Conservation (phyloP, 257 asterid genomes). For the Solanum virginianum region DNA sequence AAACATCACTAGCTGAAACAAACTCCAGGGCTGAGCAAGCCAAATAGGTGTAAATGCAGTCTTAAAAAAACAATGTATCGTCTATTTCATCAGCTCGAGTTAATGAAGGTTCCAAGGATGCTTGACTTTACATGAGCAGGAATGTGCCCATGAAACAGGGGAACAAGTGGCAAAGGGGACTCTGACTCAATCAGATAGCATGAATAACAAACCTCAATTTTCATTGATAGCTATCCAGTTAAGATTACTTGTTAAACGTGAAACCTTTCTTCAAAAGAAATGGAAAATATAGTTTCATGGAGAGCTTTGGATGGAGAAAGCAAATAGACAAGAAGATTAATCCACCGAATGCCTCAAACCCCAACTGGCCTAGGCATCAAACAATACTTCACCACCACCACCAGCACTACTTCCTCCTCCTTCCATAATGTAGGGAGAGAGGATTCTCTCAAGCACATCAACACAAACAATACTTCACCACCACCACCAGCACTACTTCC, state of each 20-base stretch:
- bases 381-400: not conserved
- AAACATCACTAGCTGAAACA: not conserved
- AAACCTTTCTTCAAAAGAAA: not conserved
- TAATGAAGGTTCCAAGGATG: not conserved
- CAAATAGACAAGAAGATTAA: not conserved
- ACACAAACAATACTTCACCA: not conserved
- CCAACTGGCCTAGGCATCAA: not conserved
- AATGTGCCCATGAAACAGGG: not conserved
- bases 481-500: not conserved
- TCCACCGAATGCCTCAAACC: not conserved
- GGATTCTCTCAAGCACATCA: too few relatives aligned
- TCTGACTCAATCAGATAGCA: not conserved
- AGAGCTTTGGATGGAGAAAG: not conserved
- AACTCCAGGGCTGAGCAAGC: not conserved
- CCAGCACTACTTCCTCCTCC: not conserved
- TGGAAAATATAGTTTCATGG: not conserved
- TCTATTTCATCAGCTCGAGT: not conserved
- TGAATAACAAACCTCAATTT: not conserved
- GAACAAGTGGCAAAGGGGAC: not conserved
- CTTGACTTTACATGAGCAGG: not conserved
- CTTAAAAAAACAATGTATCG: not conserved
- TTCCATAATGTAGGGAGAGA: not conserved
- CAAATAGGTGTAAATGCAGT: not conserved
- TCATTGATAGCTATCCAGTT: not conserved
- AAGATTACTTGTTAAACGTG: not conserved